Base-by-base conservation (phyloP, 75 land plant genomes). In the Isoetes taiwanensis region DNA sequence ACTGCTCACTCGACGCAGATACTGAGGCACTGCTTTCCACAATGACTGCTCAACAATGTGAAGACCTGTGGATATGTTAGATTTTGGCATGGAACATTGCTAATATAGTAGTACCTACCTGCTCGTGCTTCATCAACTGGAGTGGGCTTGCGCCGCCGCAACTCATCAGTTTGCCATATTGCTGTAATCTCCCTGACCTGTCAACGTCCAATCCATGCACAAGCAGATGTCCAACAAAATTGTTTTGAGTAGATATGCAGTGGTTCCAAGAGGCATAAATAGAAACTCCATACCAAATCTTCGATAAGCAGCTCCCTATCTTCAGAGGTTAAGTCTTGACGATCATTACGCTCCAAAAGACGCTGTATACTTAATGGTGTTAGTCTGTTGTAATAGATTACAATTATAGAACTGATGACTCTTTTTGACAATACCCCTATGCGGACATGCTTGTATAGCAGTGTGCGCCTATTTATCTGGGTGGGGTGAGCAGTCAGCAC, bases 11-110 rank as follows among this genome's bases (percentile, higher is more conserved):
- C 97, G 83, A 3, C 97, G 82, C 39, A 91, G 54, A 63, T 83
- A 91, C 54, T 81, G 82, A 56, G 97, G 97, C 29, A 91, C 77
- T 52, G 95, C 97, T 65, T 75, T 80, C 97, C 97, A 91, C 31
- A 91, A 78, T 16, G 97, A 78, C 57, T 91, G 95, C 52, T 91
- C 95, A 54, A 91, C 95, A 57, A 87, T 83, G 57, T 84, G 75
- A 52, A 91, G 65, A 32, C 97, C 93, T 86, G 62, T 32, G 35
- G 16, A 64, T 27, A 0, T 46, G 2, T 1, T 0, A 1, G 33
- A 1, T 19, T 40, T 17, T 41, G 30, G 10, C n/a, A n/a, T n/a
- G n/a, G n/a, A n/a, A n/a, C n/a, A n/a, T n/a, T n/a, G n/a, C n/a
- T n/a, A n/a, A n/a, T n/a, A n/a, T n/a, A n/a, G n/a, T n/a, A n/a